phyloP scores from a whole-genome alignment of 2,329 filamentous ascomycete species.

The Fusarium anguioides region DNA sequence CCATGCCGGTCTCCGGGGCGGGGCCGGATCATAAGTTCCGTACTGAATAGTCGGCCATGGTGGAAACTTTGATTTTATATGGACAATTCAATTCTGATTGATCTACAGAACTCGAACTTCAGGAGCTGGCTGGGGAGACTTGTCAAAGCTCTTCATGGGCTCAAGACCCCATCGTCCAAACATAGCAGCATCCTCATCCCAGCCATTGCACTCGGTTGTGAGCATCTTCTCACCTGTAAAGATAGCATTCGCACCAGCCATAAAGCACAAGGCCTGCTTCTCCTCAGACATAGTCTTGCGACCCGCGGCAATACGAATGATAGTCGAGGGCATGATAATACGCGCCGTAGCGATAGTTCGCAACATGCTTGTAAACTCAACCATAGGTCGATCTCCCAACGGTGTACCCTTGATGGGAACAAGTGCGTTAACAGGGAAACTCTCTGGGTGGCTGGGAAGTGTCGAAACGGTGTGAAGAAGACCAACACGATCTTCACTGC shows the following conservation, averaged over 20 bases:
- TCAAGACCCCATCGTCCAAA: slow-evolving; percentile 84
- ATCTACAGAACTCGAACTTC: slow-evolving; percentile 43
- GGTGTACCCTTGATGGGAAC: slow-evolving; percentile 93
- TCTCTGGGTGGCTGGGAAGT: slow-evolving; percentile 84
- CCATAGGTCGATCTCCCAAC: slow-evolving; percentile 76
- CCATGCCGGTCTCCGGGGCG: slow-evolving; percentile 18
- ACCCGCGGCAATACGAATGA: slow-evolving; percentile 87
- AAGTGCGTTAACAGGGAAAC: slow-evolving; percentile 90
- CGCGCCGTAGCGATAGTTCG: slow-evolving; percentile 87
- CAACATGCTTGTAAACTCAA: slow-evolving; percentile 82
- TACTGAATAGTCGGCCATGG: no score
- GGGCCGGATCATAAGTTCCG: slow-evolving; percentile 8
- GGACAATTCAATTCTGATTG: not conserved
- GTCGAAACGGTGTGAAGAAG: slow-evolving; percentile 85
- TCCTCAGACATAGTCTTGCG: slow-evolving; percentile 87
- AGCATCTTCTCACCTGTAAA: slow-evolving; percentile 97
- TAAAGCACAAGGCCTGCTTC: slow-evolving; percentile 89
- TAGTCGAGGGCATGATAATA: slow-evolving; percentile 84
- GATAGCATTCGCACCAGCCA: slow-evolving; percentile 92
- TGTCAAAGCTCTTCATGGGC: slow-evolving; percentile 74
- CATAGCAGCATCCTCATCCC: slow-evolving; percentile 88
- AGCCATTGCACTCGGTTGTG: slow-evolving; percentile 90
- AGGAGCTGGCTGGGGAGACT: slow-evolving; percentile 44
- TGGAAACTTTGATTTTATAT: not conserved
- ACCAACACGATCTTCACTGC: slow-evolving; percentile 81